These are phyloP conservation scores for Boletus holoroseus DNA, from an alignment of 1,284 basidiomycete species.

Conservation along the genomic window DNA sequence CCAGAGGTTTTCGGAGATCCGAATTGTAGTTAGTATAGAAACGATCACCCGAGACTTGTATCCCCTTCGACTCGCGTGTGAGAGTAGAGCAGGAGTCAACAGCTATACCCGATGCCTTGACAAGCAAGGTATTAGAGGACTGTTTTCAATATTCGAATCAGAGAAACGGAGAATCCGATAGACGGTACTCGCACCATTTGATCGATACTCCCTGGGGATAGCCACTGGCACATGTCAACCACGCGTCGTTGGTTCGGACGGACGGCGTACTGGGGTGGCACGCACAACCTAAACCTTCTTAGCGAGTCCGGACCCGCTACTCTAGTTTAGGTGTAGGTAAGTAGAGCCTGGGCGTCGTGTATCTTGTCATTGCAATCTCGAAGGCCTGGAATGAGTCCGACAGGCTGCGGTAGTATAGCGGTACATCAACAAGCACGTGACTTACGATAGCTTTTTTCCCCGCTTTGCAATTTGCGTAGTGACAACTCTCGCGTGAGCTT, in stretches of 20 bases:
- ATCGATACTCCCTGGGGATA: conserved; percentile 17
- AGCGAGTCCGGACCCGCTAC: conserved; percentile 1
- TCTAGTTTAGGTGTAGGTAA: background rate
- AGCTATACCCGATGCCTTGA: background rate
- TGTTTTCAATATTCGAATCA: background rate
- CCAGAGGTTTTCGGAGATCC: conserved; percentile 8
- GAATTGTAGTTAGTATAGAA: background rate
- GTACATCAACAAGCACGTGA: no score
- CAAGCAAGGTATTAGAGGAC: background rate
- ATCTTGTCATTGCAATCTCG: conserved; percentile 4
- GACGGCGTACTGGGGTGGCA: conserved; percentile 3
- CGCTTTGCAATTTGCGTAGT: background rate
- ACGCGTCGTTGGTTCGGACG: conserved; percentile 13
- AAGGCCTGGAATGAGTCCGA: background rate
- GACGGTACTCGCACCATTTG: background rate
- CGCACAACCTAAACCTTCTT: conserved; percentile 2
- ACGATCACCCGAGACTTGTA: background rate
- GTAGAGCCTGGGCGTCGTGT: background rate
- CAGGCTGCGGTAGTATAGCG: no score
- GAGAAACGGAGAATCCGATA: conserved; percentile 3
- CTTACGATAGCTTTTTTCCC: conserved; percentile 10
- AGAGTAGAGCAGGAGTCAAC: background rate
- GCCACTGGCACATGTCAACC: conserved; percentile 14
- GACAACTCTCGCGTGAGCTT: conserved; percentile 11
- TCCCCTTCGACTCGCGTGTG: background rate